A percentile compares a stretch with the other conserved stretches of the same genome.
phyloP scores from a whole-genome alignment of 345 rosid species.

The Aegle marmelos region DNA sequence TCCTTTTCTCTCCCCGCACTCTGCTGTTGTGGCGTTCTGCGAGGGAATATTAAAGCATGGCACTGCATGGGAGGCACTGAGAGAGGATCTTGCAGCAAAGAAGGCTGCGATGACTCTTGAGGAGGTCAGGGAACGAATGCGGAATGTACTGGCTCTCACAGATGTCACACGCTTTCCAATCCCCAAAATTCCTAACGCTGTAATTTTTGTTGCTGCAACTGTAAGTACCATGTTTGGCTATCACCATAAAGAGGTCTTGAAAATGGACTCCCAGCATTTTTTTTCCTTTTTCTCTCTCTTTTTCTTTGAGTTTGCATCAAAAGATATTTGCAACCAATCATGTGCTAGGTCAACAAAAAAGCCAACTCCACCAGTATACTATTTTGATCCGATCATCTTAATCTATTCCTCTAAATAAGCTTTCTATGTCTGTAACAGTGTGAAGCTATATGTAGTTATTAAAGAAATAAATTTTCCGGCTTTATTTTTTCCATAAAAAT shows the following conservation, averaged over 20 bases:
- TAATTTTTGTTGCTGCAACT: constrained; percentile 93
- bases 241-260: constrained; percentile 3
- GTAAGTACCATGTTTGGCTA: constrained; percentile 50
- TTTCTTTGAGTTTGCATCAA: background rate
- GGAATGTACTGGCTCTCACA: constrained; percentile 89
- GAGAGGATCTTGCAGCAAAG: constrained; percentile 78
- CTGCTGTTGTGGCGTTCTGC: constrained; percentile 98
- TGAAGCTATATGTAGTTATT: background rate
- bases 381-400: constrained; percentile 1
- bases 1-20: constrained; percentile 96
- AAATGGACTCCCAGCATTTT: background rate
- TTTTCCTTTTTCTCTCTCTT: too few relatives aligned
- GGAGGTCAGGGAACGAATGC: constrained; percentile 90
- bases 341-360: background rate
- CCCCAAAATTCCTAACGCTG: constrained; percentile 81
- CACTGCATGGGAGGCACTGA: constrained; percentile 98
- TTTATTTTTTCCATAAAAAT: background rate
- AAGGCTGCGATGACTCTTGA: constrained; percentile 78
- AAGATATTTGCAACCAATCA: background rate
- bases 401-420: background rate
- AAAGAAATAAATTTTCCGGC: background rate
- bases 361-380: background rate
- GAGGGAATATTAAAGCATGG: constrained; percentile 93
- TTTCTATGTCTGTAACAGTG: background rate
- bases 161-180: constrained; percentile 97